Evolutionary conservation across 1,284 basidiomycete species (phyloP), one percentile per base, ranked within the genome.

Genomic region (Ceratobasidium sp.): DNA sequence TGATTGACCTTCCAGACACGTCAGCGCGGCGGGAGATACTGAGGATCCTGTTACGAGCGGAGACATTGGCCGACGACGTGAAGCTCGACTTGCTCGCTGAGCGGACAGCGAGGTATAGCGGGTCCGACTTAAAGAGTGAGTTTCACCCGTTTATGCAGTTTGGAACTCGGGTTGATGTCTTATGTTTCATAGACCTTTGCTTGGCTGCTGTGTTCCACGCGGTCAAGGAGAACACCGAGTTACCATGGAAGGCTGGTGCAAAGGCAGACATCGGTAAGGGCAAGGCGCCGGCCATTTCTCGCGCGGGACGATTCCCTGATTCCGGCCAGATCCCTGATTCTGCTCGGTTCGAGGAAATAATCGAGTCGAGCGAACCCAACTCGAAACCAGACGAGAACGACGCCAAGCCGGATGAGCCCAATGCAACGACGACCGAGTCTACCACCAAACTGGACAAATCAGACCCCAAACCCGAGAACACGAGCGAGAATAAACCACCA

Each of bases 41-140:
- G 67, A 91, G 91, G 80, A 97, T 97, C 80, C 86, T 96, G 49
- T 88, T 97, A 42, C 90, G 92, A n/a, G 92, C 95, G 81, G 95
- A 97, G 85, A 86, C 82, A 0, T 85, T 97, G 26, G 90, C 88
- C 3, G 81, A 87, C 2, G 94, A 95, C 82, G 87, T 97, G 3
- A 91, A 94, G 82, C 83, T 94, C 3, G 86, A 87, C 61, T 83
- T 83, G 33, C 85, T 97, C 33, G 93, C 94, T 1, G 90, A 89
- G 83, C 89, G 91, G 83, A 96, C 96, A 0, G 94, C 95, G 76
- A 91, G 90, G 78, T 97, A 96, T 85, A 97, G 96, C 75, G 95
- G 95, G 18, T 97, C 95, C 20, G 96, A 97, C 84, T 87, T 97
- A 78, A 97, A 97, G 85, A 95, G 96, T 97, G 81, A 84, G 94